A percentile compares a stretch with the other conserved stretches of the same genome.
Conservation (phyloP, 2,329 filamentous ascomycete species). For the Arachnopeziza araneosa region DNA sequence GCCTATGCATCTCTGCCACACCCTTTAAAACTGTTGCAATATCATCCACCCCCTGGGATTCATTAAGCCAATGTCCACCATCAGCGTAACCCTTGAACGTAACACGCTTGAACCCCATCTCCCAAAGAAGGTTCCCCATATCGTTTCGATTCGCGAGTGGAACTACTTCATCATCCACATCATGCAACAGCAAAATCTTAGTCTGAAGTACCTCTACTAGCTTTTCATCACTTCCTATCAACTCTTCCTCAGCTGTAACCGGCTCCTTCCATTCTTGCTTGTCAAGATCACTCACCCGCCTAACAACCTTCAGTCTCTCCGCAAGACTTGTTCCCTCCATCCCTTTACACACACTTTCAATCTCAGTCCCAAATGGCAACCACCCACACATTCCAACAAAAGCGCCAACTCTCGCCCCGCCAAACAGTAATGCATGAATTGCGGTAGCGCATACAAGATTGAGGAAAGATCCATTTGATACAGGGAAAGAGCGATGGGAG, state of each 20-base stretch:
- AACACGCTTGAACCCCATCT: constrained; percentile 35
- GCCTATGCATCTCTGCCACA: no score
- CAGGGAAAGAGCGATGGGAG: constrained; percentile 18
- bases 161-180: constrained; percentile 39
- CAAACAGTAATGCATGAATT: no score
- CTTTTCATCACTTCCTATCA: no score
- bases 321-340: no score
- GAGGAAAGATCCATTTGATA: constrained; percentile 19
- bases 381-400: no score
- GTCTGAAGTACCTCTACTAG: constrained; percentile 32
- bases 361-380: no score
- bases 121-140: constrained; percentile 32
- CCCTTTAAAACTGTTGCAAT: constrained; percentile 12
- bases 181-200: constrained; percentile 42
- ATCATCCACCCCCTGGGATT: constrained; percentile 39
- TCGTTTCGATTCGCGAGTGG: constrained; percentile 33
- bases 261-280: constrained; percentile 18
- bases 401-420: no score
- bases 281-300: no score
- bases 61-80: constrained; percentile 42
- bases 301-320: no score
- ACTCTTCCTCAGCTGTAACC: no score
- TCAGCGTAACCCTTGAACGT: constrained; percentile 37
- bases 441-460: constrained; percentile 23
- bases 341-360: no score